Base-by-base conservation (phyloP, 2,329 filamentous ascomycete genomes). In the Geosmithia putterillii region DNA sequence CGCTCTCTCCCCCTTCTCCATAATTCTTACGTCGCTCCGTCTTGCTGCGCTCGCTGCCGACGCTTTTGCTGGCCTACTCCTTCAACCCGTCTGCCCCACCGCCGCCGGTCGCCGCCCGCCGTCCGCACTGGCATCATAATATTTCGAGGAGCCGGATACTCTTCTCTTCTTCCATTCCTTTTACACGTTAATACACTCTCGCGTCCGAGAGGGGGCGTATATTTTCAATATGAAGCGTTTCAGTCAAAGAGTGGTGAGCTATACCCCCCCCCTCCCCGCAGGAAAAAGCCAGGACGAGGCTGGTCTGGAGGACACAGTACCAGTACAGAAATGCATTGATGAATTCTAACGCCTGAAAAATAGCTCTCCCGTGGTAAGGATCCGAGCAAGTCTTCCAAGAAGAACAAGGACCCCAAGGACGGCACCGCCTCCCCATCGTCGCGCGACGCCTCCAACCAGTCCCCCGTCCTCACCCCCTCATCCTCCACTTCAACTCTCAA, bases 361-460 rank as follows among this genome's bases (percentile, higher is more conserved):
- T 76, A 95, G 87, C 86, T 95, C 71, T 92, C 87, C 65, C 81
- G 88, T 69, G 83, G 84, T 58, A 94, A 94, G 73, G 83, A 77
- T 61, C 74, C 82, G 54, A 85, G 82, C 69, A 95, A 94, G 71
- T 86, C 87, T 51, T 79, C 75, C 55, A 82, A 81, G 67, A 83
- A 83, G 69, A 81, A 81, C 60, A 82, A 82, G 64, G 79, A 83
- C 53, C 66, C 71, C 46, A 82, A 83, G 61, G 78, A 82, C 61
- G 86, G 86, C 60, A 86, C 85, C 50, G 79, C 86, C 40, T 94
- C 89, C 46, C 87, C 88, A 43, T 83, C 79, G 50, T 63, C 72
- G 50, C 63, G 73, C 61, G 73, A 80, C 54, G 41, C 52, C 15
- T 57, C 67, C 42, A 72, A 69, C 51, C 76, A 81, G 61, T 81